phyloP scores from a whole-genome alignment of 1,284 basidiomycete species.

The Microbotryum silenes-acaulis region DNA sequence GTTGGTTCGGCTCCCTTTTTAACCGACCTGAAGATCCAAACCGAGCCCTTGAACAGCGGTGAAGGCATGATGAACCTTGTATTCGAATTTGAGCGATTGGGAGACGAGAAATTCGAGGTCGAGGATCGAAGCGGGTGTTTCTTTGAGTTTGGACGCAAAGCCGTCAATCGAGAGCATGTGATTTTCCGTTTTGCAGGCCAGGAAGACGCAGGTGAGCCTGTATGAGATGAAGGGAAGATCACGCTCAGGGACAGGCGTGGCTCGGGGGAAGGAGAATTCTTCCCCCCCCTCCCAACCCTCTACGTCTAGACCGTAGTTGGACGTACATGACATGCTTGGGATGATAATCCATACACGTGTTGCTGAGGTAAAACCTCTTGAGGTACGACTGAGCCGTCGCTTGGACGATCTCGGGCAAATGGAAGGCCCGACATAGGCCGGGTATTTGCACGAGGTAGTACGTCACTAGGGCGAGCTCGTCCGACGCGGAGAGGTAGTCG shows the following conservation, averaged over 20 bases:
- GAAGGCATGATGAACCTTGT: constrained; percentile 84
- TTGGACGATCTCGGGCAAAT: constrained; percentile 84
- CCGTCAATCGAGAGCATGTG: constrained; percentile 75
- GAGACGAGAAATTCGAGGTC: constrained; percentile 92
- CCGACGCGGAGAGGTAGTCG: constrained; percentile 66
- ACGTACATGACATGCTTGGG: constrained; percentile 93
- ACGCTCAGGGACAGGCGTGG: neutral
- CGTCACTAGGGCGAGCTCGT: constrained; percentile 80
- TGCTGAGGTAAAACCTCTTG: constrained; percentile 94
- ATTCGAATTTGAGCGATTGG: constrained; percentile 87
- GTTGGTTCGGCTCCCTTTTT: no score
- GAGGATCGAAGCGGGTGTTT: constrained; percentile 66
- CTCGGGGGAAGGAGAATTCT: neutral
- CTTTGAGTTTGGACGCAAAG: constrained; percentile 52
- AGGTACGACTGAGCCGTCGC: constrained; percentile 85
- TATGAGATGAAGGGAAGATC: constrained; percentile 1
- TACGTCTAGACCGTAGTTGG: neutral
- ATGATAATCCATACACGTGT: constrained; percentile 99
- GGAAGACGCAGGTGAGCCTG: constrained; percentile 90
- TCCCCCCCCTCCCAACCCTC: neutral
- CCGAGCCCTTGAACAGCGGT: constrained; percentile 80
- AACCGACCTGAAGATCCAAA: constrained; percentile 75
- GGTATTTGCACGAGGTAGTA: constrained; percentile 83
- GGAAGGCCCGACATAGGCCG: constrained; percentile 71
- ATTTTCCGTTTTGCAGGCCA: constrained; percentile 95